Base-by-base conservation (phyloP, 2,329 filamentous ascomycete species). In the Alternaria arbusti region DNA sequence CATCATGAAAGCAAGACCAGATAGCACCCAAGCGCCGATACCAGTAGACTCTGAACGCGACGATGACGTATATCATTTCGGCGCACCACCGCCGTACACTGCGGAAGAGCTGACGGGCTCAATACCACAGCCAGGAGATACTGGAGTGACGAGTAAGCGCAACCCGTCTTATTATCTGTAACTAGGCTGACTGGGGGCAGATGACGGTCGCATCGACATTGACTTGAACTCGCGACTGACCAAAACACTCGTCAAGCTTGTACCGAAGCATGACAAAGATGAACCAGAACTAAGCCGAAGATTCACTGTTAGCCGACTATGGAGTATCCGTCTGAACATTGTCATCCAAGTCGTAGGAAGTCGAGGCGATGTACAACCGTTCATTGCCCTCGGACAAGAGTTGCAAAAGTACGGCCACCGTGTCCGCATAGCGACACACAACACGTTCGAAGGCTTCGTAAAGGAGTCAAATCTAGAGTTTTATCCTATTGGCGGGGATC, bases 341-440 rank as follows among this genome's bases (percentile, higher is more conserved):
- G 84, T 87, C 6, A 86, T 88, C 54, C 85, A 87, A 60, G 83
- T 87, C 6, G 85, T 88, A 1, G 84, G 84, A 12, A 82, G 79
- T 6, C 79, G 84, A 26, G 86, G 86, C 6, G 86, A 87, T 69
- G 84, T 87, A 1, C 87, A 89, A 60, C 87, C 87, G 0, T 89
- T 89, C 61, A 78, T 89, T 50, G 85, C 87, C 0, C 79, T 89
- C 1, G 87, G 85, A 0, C 83, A 81, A 28, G 81, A 83, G 13
- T 70, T 89, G 0, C 75, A 82, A 20, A 26, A 6, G 8, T 69
- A 74, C 36, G 71, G 72, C 9, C 74, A 76, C 60, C 68, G 74
- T n/a, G 67, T 76, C 13, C 69, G 74, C 17, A 46, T 76, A 22
- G 72, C 72, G 20, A 75, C 74, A 3, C 74, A 76, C 40, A 54